Evolutionary conservation across 2,329 filamentous ascomycete species (phyloP).

Genomic region (Pseudonectria foliicola): DNA sequence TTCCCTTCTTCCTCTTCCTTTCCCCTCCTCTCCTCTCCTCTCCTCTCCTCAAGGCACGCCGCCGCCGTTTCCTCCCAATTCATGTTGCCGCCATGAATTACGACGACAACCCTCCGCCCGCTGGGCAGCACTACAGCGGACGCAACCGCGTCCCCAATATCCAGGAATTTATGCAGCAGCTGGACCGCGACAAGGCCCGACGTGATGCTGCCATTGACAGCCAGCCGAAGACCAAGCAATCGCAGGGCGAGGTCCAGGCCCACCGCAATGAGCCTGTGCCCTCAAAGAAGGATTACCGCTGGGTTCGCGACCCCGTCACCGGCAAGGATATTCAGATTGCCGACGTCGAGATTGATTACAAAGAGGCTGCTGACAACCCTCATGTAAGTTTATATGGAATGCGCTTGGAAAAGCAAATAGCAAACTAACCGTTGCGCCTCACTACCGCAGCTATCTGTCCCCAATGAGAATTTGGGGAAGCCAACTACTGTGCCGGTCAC

Average conservation of each 20-base stretch:
- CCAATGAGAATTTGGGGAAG: constrained; percentile 81
- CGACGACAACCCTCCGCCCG: constrained; percentile 35
- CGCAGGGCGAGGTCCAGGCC: constrained; percentile 31
- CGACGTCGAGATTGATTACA: constrained; percentile 63
- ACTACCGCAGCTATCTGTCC: constrained; percentile 60
- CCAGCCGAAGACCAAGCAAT: constrained; percentile 33
- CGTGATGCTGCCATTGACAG: constrained; percentile 67
- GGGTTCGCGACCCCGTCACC: constrained; percentile 81
- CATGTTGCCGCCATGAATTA: constrained; percentile 26
- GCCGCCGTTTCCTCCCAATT: too few relatives aligned
- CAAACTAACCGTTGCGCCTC: background rate
- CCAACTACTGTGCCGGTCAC: constrained; percentile 66
- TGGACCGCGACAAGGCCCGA: constrained; percentile 72
- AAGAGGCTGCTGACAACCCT: constrained; percentile 66
- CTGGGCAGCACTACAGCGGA: constrained; percentile 70
- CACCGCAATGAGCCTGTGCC: constrained; percentile 33
- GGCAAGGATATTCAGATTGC: constrained; percentile 81
- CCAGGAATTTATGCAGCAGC: constrained; percentile 69
- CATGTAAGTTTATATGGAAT: constrained; percentile 39
- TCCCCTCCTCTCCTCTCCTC: constrained; percentile 1
- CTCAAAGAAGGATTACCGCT: constrained; percentile 50
- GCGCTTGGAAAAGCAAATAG: too few relatives aligned
- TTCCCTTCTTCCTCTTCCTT: background rate
- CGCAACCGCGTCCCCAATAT: constrained; percentile 82
- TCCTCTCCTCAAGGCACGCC: background rate